Base-by-base conservation (phyloP, 1,284 basidiomycete species). In the Trichosporon ovoides region DNA sequence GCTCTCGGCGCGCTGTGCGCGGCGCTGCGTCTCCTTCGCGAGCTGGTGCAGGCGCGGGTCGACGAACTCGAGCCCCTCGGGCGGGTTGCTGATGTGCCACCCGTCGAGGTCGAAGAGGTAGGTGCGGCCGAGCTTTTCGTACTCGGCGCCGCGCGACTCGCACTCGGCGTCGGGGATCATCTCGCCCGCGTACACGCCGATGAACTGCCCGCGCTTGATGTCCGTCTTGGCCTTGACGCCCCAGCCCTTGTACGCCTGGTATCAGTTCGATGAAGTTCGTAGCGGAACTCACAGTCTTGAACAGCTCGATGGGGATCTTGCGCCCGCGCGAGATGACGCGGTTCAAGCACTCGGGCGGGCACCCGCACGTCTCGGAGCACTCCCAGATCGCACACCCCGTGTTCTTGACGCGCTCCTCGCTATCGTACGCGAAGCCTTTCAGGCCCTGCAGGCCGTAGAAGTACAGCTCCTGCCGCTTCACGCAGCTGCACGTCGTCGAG, bases 181-280 rank as follows among this genome's bases (percentile, higher is more conserved):
- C 71, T 96, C 92, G 1, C 92, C 92, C 2, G 89, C 80, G 72
- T 95, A 95, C 0, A 89, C 81, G 2, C 91, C 91, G 43, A 96
- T 77, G 68, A 87, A 95, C 0, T 84, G 83, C 3, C 89, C 86
- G 36, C 72, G 76, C 0, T 81, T 81, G 24, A 96, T 91, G 62
- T 80, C 83, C 14, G 80, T 71, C 33, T 81, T 84, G 46, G 85
- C 84, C 69, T 86, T 85, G 1, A 80, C 62, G 20, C 33, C 90
- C 90, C 90, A 93, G 51, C 88, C 89, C 73, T 90, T 91, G 36
- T 83, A 53, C 36, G 51, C 56, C 61, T 68, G 54, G 4, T 31
- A 9, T 48, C 24, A 48, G 43, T 48, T 31, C 22, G 24, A n/a
- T 14, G 33, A 20, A 12, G 12, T 14, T 24, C 18, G 7, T 16